phyloP scores from a whole-genome alignment of 73 alveolate species.

The Blepharisma stoltei region DNA sequence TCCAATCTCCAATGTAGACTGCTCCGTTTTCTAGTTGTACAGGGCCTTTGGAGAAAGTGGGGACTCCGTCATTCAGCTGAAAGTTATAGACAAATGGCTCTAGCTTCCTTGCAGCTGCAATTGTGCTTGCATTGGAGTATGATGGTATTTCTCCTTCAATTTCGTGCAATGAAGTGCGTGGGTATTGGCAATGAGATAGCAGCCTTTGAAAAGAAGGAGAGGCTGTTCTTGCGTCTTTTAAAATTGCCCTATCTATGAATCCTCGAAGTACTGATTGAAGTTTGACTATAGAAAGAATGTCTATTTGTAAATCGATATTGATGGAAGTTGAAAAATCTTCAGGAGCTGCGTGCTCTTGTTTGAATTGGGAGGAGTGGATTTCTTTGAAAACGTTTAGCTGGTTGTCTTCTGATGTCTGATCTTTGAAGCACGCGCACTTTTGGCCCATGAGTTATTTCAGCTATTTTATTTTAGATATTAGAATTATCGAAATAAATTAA shows the following conservation, averaged over 20 bases:
- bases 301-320: neutral
- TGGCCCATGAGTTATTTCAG: slow-evolving; percentile 10
- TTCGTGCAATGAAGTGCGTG: neutral
- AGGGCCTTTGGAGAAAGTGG: neutral
- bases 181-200: too few relatives aligned
- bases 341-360: too few relatives aligned
- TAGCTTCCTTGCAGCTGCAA: neutral
- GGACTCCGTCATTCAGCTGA: neutral
- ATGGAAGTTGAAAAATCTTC: too few relatives aligned
- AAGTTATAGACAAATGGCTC: slow-evolving; percentile 1
- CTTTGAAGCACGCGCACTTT: slow-evolving; percentile 23
- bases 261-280: slow-evolving; percentile 23
- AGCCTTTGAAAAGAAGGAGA: too few relatives aligned
- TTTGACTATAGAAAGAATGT: neutral
- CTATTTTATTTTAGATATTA: too few relatives aligned
- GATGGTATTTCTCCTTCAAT: slow-evolving; percentile 18
- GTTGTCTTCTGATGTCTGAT: slow-evolving; percentile 20
- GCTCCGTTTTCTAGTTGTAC: slow-evolving; percentile 1
- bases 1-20: slow-evolving; percentile 19
- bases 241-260: neutral
- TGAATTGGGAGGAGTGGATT: too few relatives aligned
- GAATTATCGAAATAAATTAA: too few relatives aligned
- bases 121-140: slow-evolving; percentile 17
- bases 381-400: slow-evolving; percentile 1
- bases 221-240: neutral